Conservation (phyloP, 1,284 basidiomycete species). For the Peniophora sp. region DNA sequence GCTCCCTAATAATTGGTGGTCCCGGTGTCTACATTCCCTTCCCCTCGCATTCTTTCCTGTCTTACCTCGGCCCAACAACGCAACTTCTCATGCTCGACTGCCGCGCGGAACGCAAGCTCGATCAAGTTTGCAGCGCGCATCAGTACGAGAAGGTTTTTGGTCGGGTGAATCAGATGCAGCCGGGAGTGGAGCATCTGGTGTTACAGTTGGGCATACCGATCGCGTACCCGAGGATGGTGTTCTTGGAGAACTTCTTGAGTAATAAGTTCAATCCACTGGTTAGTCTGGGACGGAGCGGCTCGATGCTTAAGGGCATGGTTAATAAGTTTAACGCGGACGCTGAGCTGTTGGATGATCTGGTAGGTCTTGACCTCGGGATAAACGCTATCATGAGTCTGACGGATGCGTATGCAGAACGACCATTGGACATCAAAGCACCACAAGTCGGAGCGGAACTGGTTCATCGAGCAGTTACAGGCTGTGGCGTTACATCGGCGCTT, state of each 20-base stretch:
- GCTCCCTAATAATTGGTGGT: conserved; percentile 69
- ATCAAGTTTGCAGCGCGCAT: conserved; percentile 65
- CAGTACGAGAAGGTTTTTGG: conserved; percentile 74
- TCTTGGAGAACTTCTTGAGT: conserved; percentile 72
- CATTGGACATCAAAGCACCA: conserved; percentile 83
- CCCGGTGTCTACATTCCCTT: conserved; percentile 71
- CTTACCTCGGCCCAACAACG: conserved; percentile 65
- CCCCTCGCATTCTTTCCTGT: conserved; percentile 76
- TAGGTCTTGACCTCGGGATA: too few relatives aligned
- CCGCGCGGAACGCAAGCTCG: conserved; percentile 80
- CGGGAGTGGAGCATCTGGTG: conserved; percentile 70
- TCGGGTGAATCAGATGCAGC: conserved; percentile 50
- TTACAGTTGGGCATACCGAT: conserved; percentile 75
- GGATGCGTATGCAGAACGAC: conserved; percentile 55
- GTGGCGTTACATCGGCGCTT: conserved; percentile 54
- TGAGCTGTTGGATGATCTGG: conserved; percentile 87
- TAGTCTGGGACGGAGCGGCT: conserved; percentile 56
- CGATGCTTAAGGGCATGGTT: conserved; percentile 67
- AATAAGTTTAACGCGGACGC: conserved; percentile 92
- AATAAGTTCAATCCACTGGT: conserved; percentile 80
- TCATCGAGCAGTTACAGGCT: conserved; percentile 74
- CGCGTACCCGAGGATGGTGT: conserved; percentile 91
- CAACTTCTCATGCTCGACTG: conserved; percentile 79
- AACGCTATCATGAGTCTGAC: too few relatives aligned
- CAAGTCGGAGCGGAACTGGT: conserved; percentile 87